phyloP scores from a whole-genome alignment of 768 basidiomycete genomes.

The Kondoa malvinella region DNA sequence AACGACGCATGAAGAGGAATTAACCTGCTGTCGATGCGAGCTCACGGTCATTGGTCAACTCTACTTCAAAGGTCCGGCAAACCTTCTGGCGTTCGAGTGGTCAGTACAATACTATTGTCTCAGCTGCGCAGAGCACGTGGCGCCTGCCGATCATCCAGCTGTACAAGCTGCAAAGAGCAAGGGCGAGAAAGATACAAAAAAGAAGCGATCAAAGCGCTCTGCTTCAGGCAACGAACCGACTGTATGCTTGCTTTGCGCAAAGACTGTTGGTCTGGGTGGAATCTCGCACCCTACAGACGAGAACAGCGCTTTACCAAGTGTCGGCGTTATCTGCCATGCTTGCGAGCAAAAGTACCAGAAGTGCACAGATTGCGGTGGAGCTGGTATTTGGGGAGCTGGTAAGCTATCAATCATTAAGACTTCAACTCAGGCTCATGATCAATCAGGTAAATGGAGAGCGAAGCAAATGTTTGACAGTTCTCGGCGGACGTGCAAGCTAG shows the following conservation, averaged over 20 bases:
- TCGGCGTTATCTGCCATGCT: background rate
- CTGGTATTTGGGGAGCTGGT: no score
- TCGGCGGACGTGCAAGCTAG: background rate
- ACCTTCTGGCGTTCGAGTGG: background rate
- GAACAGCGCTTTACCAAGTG: background rate
- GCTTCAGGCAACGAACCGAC: background rate
- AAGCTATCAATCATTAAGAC: no score
- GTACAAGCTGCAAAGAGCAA: background rate
- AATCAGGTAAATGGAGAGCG: constrained; percentile 3
- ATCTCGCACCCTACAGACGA: background rate
- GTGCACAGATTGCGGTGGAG: background rate
- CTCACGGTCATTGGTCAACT: background rate
- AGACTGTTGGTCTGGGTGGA: background rate
- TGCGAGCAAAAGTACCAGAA: background rate
- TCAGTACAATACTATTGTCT: background rate
- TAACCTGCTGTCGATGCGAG: background rate
- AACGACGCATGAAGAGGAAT: background rate
- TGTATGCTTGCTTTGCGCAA: background rate
- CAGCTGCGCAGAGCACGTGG: background rate
- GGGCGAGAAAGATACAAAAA: background rate
- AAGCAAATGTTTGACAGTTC: background rate
- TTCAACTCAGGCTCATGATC: no score
- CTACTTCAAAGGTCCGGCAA: background rate
- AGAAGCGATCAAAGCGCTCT: background rate
- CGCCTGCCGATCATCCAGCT: background rate